A percentile compares a stretch with the other conserved stretches of the same genome.
These are phyloP conservation scores for Cryptococcus sp. DNA, from an alignment of 1,284 basidiomycete species.

Conservation along the genomic window DNA sequence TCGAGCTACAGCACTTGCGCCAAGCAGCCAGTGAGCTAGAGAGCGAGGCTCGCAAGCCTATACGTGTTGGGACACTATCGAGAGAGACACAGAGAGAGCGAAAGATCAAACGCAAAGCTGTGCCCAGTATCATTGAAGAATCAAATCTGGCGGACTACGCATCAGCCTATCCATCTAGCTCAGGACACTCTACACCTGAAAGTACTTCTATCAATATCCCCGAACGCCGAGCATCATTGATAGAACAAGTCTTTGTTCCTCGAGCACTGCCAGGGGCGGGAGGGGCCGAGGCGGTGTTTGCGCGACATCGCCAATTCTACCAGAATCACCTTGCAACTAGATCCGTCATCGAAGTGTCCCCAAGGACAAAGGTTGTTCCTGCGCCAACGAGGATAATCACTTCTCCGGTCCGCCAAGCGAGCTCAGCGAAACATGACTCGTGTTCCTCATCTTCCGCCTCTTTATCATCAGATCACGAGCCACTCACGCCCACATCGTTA, in stretches of 20 bases:
- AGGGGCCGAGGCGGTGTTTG: conserved; percentile 7
- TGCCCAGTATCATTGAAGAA: conserved; percentile 22
- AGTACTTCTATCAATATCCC: conserved; percentile 3
- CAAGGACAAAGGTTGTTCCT: conserved; percentile 3
- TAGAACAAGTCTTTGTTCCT: conserved; percentile 2
- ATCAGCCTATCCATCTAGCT: conserved; percentile 9
- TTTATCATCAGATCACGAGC: neutral
- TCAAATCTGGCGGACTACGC: neutral
- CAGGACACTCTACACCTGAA: conserved; percentile 7
- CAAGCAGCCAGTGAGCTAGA: conserved; percentile 30
- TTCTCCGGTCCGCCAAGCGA: neutral
- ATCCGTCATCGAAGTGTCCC: conserved; percentile 15
- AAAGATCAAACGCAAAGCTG: conserved; percentile 32
- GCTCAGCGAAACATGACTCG: neutral
- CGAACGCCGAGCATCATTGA: conserved; percentile 1
- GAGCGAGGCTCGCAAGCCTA: conserved; percentile 21
- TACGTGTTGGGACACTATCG: conserved; percentile 5
- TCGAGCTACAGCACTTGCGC: conserved; percentile 27
- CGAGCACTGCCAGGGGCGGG: conserved; percentile 5
- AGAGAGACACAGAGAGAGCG: conserved; percentile 8
- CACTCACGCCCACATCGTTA: conserved; percentile 2
- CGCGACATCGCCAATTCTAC: conserved; percentile 10
- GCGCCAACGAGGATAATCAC: conserved; percentile 4
- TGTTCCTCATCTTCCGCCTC: neutral
- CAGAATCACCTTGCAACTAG: conserved; percentile 11